Percentiles rank a stretch among this genome's conserved stretches.
These are phyloP conservation scores for Syncephalastrum contaminatum DNA, from an alignment of 371 early-diverging fungal genomes.

Conservation along the genomic window DNA sequence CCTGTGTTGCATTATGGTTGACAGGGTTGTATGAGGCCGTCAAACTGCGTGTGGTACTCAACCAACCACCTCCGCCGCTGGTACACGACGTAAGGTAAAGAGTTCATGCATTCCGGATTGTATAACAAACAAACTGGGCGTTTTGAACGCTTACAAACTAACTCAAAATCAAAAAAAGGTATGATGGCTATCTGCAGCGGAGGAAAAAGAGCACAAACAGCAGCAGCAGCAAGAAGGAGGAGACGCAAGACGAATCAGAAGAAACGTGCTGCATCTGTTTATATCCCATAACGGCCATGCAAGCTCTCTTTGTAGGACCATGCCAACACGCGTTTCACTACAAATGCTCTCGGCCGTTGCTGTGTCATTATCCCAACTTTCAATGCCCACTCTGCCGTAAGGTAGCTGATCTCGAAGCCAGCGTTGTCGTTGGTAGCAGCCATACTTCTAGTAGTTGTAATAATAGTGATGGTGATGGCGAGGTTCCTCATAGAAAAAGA, in stretches of 20 bases:
- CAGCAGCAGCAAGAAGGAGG: too few species aligned
- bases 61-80: background rate
- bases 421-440: conserved; percentile 50
- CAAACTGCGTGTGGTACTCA: conserved; percentile 2
- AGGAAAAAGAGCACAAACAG: too few species aligned
- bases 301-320: conserved; percentile 93
- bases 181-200: too few species aligned
- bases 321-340: conserved; percentile 96
- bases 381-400: conserved; percentile 93
- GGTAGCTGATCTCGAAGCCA: conserved; percentile 85
- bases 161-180: too few species aligned
- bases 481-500: too few species aligned
- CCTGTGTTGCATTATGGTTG: conserved; percentile 1
- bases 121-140: too few species aligned
- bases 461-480: too few species aligned
- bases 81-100: background rate
- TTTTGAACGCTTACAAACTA: too few species aligned
- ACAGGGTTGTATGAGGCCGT: too few species aligned
- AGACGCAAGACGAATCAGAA: too few species aligned
- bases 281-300: conserved; percentile 83
- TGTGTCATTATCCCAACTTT: conserved; percentile 68
- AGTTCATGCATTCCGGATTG: conserved; percentile 2
- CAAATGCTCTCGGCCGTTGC: conserved; percentile 81
- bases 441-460: too few species aligned
- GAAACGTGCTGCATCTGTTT: conserved; percentile 91